These are phyloP conservation scores for Fragaria nilgerrensis DNA, from an alignment of 306 rosid species.

Conservation along the genomic window DNA sequence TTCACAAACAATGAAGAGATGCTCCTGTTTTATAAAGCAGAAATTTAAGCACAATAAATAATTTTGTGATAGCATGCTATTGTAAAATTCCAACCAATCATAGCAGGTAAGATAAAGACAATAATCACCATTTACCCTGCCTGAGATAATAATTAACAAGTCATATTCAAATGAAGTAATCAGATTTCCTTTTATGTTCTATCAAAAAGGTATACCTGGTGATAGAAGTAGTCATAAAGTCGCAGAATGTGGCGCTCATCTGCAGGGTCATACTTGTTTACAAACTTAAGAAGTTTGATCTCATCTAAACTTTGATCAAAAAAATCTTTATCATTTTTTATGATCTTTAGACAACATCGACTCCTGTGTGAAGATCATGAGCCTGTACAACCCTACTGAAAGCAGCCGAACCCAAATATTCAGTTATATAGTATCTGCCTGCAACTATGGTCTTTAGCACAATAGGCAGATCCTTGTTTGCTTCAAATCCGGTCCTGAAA, in stretches of 20 bases:
- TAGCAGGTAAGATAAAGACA: not conserved
- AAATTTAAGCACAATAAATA: not conserved
- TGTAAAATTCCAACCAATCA: conserved; percentile 20
- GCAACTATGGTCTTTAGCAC: conserved; percentile 79
- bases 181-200: not conserved
- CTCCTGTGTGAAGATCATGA: conserved; percentile 79
- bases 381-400: conserved; percentile 96
- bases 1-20: conserved; percentile 91
- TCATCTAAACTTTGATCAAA: conserved; percentile 98
- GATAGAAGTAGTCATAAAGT: conserved; percentile 93
- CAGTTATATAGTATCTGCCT: conserved; percentile 82
- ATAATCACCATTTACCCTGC: not conserved
- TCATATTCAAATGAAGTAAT: not conserved
- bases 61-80: not conserved
- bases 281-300: conserved; percentile 91
- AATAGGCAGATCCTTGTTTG: conserved; percentile 86
- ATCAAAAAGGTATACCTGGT: conserved; percentile 52
- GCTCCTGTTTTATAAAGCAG: conserved; percentile 54
- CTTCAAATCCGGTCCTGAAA: conserved; percentile 98
- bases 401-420: conserved; percentile 95
- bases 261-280: conserved; percentile 87
- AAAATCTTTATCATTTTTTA: conserved; percentile 93
- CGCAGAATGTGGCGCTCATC: conserved; percentile 77
- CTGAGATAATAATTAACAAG: not conserved
- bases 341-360: conserved; percentile 97